Evolutionary conservation across 2,329 filamentous ascomycete genomes (phyloP).

Genomic region (Biscogniauxia marginata): DNA sequence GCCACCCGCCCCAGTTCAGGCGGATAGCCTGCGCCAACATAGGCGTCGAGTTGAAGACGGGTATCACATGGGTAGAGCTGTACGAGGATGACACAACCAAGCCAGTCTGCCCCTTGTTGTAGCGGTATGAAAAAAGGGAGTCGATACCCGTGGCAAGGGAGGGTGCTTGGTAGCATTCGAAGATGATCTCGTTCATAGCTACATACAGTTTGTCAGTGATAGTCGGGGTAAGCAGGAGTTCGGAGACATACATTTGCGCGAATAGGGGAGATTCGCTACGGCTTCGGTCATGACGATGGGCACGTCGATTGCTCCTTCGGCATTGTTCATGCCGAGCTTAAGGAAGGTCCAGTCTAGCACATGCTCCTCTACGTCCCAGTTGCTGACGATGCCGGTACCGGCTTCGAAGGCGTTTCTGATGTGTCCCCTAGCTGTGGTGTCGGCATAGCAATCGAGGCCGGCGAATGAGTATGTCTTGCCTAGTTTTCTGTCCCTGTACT

Average conservation of each 20-base stretch:
- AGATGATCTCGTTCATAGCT: conserved; percentile 97
- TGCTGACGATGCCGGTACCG: conserved; percentile 86
- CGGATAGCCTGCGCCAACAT: conserved; percentile 82
- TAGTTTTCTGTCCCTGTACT: conserved; percentile 91
- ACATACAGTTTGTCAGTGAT: conserved; percentile 11
- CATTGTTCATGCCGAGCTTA: conserved; percentile 82
- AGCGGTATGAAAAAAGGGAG: conserved; percentile 90
- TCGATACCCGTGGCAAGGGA: conserved; percentile 93
- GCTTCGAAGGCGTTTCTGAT: conserved; percentile 88
- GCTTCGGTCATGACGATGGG: conserved; percentile 96
- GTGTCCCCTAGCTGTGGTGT: conserved; percentile 88
- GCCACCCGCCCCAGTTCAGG: conserved; percentile 91
- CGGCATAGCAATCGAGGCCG: conserved; percentile 88
- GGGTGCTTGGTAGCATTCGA: conserved; percentile 91
- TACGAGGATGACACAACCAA: conserved; percentile 90
- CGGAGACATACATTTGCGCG: conserved; percentile 68
- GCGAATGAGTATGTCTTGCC: conserved; percentile 91
- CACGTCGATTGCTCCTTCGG: conserved; percentile 72
- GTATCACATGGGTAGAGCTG: conserved; percentile 92
- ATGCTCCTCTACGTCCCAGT: conserved; percentile 98
- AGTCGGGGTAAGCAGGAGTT: background rate
- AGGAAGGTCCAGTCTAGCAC: conserved; percentile 92
- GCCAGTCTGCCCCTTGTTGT: conserved; percentile 85
- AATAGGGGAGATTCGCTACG: conserved; percentile 86
- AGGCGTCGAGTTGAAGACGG: conserved; percentile 82